Percentiles rank a stretch among this genome's conserved stretches.
These are phyloP conservation scores for Ceratocystis alfenasii DNA, from an alignment of 2,329 filamentous ascomycete species.

Conservation along the genomic window DNA sequence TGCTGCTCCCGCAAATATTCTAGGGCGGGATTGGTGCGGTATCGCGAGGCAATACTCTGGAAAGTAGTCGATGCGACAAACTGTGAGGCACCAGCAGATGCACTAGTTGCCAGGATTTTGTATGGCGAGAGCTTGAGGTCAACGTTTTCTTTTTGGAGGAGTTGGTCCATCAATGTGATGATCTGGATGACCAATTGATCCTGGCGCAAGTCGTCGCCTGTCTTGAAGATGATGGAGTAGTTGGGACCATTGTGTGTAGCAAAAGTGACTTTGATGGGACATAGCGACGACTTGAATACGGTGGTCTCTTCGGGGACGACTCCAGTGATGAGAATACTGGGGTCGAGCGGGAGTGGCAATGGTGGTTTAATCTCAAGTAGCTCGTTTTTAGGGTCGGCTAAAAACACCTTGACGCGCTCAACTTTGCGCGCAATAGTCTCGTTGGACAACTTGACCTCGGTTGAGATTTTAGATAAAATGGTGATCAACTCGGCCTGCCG, in stretches of 20 bases:
- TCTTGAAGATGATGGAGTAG: slow-evolving; percentile 95
- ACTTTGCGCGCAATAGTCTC: slow-evolving; percentile 70
- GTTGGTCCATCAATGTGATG: slow-evolving; percentile 93
- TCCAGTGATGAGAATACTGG: slow-evolving; percentile 64
- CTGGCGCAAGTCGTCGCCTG: slow-evolving; percentile 88
- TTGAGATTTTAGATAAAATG: slow-evolving; percentile 76
- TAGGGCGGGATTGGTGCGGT: slow-evolving; percentile 60
- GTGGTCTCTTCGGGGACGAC: slow-evolving; percentile 73
- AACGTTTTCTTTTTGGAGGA: slow-evolving; percentile 89
- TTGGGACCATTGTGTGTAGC: slow-evolving; percentile 63
- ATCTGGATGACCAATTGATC: slow-evolving; percentile 96
- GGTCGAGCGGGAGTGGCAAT: slow-evolving; percentile 77
- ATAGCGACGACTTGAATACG: slow-evolving; percentile 91
- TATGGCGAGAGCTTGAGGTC: slow-evolving; percentile 93
- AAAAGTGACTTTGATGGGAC: slow-evolving; percentile 83
- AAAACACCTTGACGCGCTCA: slow-evolving; percentile 69
- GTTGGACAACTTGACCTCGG: slow-evolving; percentile 70
- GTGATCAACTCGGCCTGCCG: slow-evolving; percentile 84
- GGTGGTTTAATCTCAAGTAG: slow-evolving; percentile 72
- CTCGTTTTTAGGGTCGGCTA: slow-evolving; percentile 85
- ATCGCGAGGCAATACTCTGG: slow-evolving; percentile 71
- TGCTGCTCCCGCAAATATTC: slow-evolving; percentile 83
- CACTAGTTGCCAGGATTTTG: slow-evolving; percentile 86
- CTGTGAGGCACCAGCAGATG: slow-evolving; percentile 79
- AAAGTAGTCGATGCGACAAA: slow-evolving; percentile 82